A percentile compares a stretch with the other conserved stretches of the same genome.
phyloP scores from a whole-genome alignment of 106 monocot genomes.

The Agapanthus africanus region DNA sequence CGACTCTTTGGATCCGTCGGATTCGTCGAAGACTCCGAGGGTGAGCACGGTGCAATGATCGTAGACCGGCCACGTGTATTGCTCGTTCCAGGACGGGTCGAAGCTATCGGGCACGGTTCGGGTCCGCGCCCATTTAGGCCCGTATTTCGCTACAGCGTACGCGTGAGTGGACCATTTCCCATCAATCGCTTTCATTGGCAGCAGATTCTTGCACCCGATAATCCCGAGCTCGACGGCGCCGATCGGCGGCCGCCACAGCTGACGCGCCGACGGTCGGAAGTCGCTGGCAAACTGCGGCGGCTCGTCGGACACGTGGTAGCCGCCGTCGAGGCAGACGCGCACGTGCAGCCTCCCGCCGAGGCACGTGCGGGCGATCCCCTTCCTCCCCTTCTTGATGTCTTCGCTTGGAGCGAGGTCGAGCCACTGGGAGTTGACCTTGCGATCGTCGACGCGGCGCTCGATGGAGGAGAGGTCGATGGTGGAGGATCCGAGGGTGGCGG shows the following conservation, averaged over 20 bases:
- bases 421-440: constrained; percentile 65
- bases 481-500: constrained; percentile 33
- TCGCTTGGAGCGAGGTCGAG: constrained; percentile 42
- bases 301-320: constrained; percentile 82
- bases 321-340: constrained; percentile 74
- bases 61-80: constrained; percentile 87
- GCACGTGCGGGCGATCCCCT: not conserved
- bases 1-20: constrained; percentile 17
- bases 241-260: constrained; percentile 68
- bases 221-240: constrained; percentile 78
- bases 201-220: constrained; percentile 57
- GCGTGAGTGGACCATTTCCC: constrained; percentile 60
- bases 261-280: constrained; percentile 83
- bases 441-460: constrained; percentile 84
- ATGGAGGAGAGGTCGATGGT: constrained; percentile 43
- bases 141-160: constrained; percentile 82
- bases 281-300: constrained; percentile 51
- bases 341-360: constrained; percentile 60
- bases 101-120: constrained; percentile 47
- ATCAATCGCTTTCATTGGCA: constrained; percentile 52
- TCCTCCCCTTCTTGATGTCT: constrained; percentile 22
- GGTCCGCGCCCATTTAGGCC: constrained; percentile 87
- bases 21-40: constrained; percentile 76
- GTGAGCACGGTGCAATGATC: constrained; percentile 81
- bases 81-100: constrained; percentile 93